Base-by-base conservation (phyloP, 176 grass and related monocot genomes). In the Avena sativa region DNA sequence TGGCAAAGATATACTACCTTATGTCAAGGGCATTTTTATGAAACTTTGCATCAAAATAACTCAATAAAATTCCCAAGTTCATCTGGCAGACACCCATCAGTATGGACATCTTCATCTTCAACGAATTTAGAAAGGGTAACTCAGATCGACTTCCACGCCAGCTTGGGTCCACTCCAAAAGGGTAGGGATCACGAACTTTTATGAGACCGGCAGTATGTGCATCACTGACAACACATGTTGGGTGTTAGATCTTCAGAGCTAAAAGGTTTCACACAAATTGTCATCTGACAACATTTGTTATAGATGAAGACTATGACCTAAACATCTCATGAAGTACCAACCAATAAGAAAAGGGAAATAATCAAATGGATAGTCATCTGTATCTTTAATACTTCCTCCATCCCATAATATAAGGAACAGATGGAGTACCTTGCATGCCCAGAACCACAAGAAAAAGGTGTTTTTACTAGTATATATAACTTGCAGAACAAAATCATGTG, bases 101-200 rank as follows among this genome's bases (percentile, higher is more conserved):
- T 91, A 99, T 99, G 74, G 97, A 99, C 97, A 99, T 99, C 80
- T 99, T 99, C 97, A 99, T 99, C 88, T 99, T 99, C 71, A 99
- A 85, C 15, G 94, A 99, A 76, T 99, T 99, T 79, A 99, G 81
- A 97, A 99, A 99, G 51, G 97, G 97, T 85, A 99, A 86, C 81
- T 99, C 97, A 86, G 97, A 92, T 12, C 97, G 91, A 91, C 92
- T 97, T 84, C 97, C 97, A 80, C 91, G 89, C 97, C 97, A 99
- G 63, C 91, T 96, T 78, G 97, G 97, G 83, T 99, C 97, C 87
- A 99, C 97, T 38, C 97, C 97, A 94, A 99, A 99, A 81, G 94
- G 94, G 82, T 99, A 99, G 13, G 97, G 87, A 83, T 93, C 89
- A 76, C 87, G 94, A 40, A 91, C 92, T 86, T 99, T 99, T 81